These are phyloP conservation scores for Biancaea sappan DNA, from an alignment of 306 rosid genomes.

Conservation along the genomic window DNA sequence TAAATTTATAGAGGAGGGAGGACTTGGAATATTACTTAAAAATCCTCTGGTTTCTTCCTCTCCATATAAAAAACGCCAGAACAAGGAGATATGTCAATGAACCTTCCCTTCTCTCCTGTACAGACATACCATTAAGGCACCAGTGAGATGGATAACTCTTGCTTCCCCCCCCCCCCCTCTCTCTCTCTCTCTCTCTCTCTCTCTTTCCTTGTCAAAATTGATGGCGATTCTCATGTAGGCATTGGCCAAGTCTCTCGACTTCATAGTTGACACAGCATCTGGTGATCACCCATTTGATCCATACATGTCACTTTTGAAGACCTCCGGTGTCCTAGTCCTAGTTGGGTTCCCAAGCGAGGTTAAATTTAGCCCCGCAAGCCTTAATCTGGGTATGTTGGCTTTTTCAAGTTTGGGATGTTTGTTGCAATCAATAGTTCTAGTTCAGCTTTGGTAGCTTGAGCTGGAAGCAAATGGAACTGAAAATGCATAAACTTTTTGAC, in stretches of 20 bases:
- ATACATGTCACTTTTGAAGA: conserved; percentile 73
- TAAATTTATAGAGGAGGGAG: too few species aligned
- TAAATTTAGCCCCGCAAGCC: conserved; percentile 71
- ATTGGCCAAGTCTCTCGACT: conserved; percentile 67
- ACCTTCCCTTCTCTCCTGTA: too few species aligned
- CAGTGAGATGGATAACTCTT: conserved; percentile 2
- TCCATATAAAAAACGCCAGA: too few species aligned
- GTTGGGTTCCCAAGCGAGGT: conserved; percentile 83
- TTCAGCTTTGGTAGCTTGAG: conserved; percentile 8
- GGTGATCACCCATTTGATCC: conserved; percentile 91
- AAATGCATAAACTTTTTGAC: conserved; percentile 30
- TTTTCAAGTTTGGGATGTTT: neutral
- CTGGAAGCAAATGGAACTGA: neutral
- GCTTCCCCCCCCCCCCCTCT: too few species aligned
- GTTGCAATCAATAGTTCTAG: conserved; percentile 15
- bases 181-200: too few species aligned
- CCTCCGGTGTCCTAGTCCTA: conserved; percentile 56
- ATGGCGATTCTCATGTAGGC: conserved; percentile 48
- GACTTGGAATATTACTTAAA: too few species aligned
- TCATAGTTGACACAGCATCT: conserved; percentile 77
- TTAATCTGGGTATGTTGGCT: conserved; percentile 55
- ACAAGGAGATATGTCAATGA: too few species aligned
- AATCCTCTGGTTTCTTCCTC: too few species aligned
- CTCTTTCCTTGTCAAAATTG: conserved; percentile 12
- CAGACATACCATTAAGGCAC: too few species aligned